These are phyloP conservation scores for Trichoderma sp. DNA, from an alignment of 2,329 filamentous ascomycete species.

Conservation along the genomic window DNA sequence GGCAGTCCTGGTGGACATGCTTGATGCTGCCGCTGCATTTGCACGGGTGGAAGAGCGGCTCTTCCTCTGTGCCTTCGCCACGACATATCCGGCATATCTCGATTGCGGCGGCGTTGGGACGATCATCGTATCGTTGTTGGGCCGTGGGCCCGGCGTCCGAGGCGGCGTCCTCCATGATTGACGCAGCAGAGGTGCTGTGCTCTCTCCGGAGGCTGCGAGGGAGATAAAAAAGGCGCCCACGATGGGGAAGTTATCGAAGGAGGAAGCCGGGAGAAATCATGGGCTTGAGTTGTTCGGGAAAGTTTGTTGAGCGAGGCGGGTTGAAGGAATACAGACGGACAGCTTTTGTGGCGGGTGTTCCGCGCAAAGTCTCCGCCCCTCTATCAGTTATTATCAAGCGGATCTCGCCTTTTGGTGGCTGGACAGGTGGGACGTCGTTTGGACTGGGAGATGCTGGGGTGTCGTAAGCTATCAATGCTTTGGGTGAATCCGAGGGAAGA, in stretches of 20 bases:
- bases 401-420: not conserved
- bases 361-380: constrained; percentile 14
- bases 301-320: not conserved
- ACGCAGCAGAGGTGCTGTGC: not conserved
- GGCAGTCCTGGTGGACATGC: constrained; percentile 94
- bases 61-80: constrained; percentile 77
- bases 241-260: constrained; percentile 22
- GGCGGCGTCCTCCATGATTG: constrained; percentile 19
- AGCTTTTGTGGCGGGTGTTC: not conserved
- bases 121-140: constrained; percentile 24
- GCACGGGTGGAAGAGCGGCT: constrained; percentile 95
- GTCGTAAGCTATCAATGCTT: not conserved
- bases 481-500: not conserved
- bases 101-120: constrained; percentile 26
- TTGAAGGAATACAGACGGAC: not conserved
- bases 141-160: constrained; percentile 21
- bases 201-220: constrained; percentile 2
- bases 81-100: constrained; percentile 94
- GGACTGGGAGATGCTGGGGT: not conserved
- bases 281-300: constrained; percentile 17
- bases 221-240: constrained; percentile 6
- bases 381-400: not conserved
- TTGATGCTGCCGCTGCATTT: constrained; percentile 99
- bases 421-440: not conserved
- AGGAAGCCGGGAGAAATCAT: constrained; percentile 25